A percentile compares a stretch with the other conserved stretches of the same genome.
Conservation (phyloP, 495 filamentous ascomycete genomes). For the Acidomyces sp. region DNA sequence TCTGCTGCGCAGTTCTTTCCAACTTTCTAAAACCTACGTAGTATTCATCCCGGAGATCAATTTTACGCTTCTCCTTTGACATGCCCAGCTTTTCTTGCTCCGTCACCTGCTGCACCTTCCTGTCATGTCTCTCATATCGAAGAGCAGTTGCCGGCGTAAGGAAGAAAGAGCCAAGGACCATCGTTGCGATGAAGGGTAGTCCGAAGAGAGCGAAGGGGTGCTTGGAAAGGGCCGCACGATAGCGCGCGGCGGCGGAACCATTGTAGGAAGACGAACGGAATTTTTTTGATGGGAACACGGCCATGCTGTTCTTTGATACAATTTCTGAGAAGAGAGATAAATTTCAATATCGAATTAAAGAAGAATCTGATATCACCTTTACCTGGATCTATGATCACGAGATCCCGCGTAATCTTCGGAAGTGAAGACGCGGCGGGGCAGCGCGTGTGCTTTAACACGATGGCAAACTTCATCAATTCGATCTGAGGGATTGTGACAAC, state of each 20-base stretch:
- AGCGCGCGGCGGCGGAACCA: conserved; percentile 57
- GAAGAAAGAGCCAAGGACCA: conserved; percentile 89
- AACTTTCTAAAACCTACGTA: conserved; percentile 51
- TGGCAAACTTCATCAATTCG: too few species aligned
- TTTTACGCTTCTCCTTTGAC: conserved; percentile 51
- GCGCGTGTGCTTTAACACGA: too few species aligned
- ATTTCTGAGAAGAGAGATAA: too few species aligned
- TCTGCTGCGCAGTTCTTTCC: not conserved
- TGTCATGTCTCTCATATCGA: conserved; percentile 83
- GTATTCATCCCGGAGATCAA: conserved; percentile 83
- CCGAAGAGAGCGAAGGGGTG: conserved; percentile 92
- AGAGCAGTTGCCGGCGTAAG: conserved; percentile 87
- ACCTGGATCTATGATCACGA: too few species aligned
- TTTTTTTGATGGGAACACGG: conserved; percentile 57
- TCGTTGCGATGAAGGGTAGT: conserved; percentile 81
- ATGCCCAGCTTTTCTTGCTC: conserved; percentile 78
- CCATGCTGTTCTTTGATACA: too few species aligned
- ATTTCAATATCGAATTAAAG: too few species aligned
- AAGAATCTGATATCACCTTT: too few species aligned
- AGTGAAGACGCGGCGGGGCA: too few species aligned
- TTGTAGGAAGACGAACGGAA: conserved; percentile 43
- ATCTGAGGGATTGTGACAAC: too few species aligned
- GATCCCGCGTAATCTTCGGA: too few species aligned
- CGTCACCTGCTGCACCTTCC: conserved; percentile 66
- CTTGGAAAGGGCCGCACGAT: conserved; percentile 53